phyloP scores from a whole-genome alignment of 192 early-diverging fungal genomes.

The Phycomyces nitens region DNA sequence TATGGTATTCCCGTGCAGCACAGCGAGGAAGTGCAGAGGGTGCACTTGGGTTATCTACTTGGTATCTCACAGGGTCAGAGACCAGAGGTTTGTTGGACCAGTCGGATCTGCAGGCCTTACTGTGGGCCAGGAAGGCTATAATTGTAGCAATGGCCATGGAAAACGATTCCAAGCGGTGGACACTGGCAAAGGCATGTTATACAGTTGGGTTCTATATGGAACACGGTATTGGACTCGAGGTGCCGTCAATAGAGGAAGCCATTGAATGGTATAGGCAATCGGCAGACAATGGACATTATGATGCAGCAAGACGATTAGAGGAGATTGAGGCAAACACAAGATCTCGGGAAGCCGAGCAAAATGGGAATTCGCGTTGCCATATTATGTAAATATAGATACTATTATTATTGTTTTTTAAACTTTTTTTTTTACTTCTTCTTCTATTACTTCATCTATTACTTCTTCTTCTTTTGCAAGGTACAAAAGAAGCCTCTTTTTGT shows the following conservation, averaged over 20 bases:
- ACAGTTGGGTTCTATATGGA: constrained; percentile 58
- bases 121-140: constrained; percentile 49
- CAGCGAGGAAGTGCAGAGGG: constrained; percentile 53
- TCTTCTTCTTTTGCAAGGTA: background rate
- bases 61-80: constrained; percentile 54
- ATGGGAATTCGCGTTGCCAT: background rate
- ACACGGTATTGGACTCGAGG: constrained; percentile 51
- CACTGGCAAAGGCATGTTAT: constrained; percentile 48
- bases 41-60: constrained; percentile 49
- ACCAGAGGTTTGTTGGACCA: constrained; percentile 38
- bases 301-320: constrained; percentile 41
- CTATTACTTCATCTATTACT: background rate
- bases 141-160: constrained; percentile 36
- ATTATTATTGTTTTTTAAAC: too few species aligned
- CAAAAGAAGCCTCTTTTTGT: too few species aligned
- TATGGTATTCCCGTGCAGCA: constrained; percentile 54
- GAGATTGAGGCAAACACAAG: constrained; percentile 9
- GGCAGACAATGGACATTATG: constrained; percentile 48
- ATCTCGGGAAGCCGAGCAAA: background rate
- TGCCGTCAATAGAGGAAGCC: constrained; percentile 22
- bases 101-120: constrained; percentile 51
- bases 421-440: background rate
- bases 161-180: background rate
- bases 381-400: background rate
- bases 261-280: constrained; percentile 60